phyloP scores from a whole-genome alignment of 371 early-diverging fungal genomes.

The Funneliformis caledonium region DNA sequence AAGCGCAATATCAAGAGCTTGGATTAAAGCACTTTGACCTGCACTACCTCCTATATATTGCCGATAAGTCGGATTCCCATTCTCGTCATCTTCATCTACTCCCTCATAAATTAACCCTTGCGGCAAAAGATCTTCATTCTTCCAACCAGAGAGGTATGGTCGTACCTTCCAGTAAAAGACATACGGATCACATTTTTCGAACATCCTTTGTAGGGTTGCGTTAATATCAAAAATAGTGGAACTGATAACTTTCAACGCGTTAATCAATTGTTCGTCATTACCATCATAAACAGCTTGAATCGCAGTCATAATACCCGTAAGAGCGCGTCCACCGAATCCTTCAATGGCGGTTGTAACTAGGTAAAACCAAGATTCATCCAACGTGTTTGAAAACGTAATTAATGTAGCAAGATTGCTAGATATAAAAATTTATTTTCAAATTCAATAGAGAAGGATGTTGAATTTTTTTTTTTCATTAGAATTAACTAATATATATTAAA shows the following conservation, averaged over 20 bases:
- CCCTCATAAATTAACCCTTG: constrained; percentile 92
- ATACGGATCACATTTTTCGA: constrained; percentile 92
- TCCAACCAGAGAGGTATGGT: constrained; percentile 71
- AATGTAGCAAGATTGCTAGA: constrained; percentile 79
- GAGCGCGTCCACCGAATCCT: constrained; percentile 80
- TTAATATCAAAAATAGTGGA: constrained; percentile 66
- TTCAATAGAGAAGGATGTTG: constrained; percentile 14
- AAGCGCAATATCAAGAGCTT: constrained; percentile 88
- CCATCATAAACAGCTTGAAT: constrained; percentile 63
- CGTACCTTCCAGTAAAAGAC: constrained; percentile 95
- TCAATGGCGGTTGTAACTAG: constrained; percentile 91
- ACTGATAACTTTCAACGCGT: constrained; percentile 61
- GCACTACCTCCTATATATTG: constrained; percentile 94
- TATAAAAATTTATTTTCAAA: not conserved
- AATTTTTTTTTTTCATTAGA: not conserved
- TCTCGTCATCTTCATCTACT: constrained; percentile 71
- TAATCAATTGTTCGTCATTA: constrained; percentile 53
- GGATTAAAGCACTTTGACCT: constrained; percentile 93
- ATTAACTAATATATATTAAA: not conserved
- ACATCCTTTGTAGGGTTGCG: constrained; percentile 79
- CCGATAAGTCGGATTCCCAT: constrained; percentile 65
- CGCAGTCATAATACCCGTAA: constrained; percentile 65
- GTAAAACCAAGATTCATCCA: constrained; percentile 98
- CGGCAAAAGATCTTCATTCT: constrained; percentile 92
- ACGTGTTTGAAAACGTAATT: constrained; percentile 85